Evolutionary conservation across 768 basidiomycete species (phyloP).

Genomic region (Scleroderma bovista): DNA sequence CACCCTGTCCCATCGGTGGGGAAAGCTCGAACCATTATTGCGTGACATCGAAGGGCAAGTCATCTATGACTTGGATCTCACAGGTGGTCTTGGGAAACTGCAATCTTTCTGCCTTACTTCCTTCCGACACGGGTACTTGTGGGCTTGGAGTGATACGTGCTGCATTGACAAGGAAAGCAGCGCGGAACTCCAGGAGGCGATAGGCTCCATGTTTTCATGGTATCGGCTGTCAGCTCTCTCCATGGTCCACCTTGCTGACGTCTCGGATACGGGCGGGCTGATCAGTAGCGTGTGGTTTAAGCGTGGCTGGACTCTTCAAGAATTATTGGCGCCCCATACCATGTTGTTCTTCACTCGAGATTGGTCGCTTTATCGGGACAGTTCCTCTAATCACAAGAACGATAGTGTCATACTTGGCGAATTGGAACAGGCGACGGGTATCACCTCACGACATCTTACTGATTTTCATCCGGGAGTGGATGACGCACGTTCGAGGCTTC

Average conservation of each 20-base stretch:
- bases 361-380: not conserved
- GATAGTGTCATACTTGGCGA: not conserved
- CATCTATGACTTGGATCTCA: not conserved
- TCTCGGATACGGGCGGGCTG: not conserved
- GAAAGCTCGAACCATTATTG: not conserved
- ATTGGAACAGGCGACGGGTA: not conserved
- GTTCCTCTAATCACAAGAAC: not conserved
- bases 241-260: slow-evolving; percentile 1
- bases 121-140: not conserved
- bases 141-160: slow-evolving; percentile 2
- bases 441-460: not conserved
- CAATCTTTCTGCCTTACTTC: not conserved
- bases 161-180: not conserved
- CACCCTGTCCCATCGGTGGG: not conserved
- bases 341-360: not conserved
- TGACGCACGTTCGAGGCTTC: not conserved
- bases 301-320: not conserved
- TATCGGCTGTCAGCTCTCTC: not conserved
- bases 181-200: not conserved
- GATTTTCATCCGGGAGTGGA: not conserved
- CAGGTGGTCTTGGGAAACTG: not conserved
- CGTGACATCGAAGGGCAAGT: not conserved
- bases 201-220: not conserved
- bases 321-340: not conserved
- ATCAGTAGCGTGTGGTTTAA: not conserved